Evolutionary conservation across 345 rosid species (phyloP).

Genomic region (Kandelia obovata): DNA sequence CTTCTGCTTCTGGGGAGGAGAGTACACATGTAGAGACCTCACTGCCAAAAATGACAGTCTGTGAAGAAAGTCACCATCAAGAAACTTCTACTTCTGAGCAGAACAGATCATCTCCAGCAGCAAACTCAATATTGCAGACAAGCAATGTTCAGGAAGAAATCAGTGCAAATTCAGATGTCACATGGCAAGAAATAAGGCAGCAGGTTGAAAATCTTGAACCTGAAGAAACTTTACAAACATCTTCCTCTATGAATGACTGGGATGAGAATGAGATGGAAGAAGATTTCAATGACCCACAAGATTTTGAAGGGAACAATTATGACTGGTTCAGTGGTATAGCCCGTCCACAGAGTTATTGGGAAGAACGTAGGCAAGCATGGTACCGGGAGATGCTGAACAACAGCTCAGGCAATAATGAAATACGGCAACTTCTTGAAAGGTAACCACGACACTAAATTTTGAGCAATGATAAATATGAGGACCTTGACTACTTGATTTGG

Average conservation of each 20-base stretch:
- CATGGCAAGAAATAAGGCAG: slow-evolving; percentile 17
- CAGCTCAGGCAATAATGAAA: slow-evolving; percentile 53
- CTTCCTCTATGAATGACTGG: slow-evolving; percentile 28
- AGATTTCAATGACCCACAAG: slow-evolving; percentile 6
- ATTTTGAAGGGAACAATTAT: slow-evolving; percentile 24
- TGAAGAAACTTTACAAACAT: slow-evolving; percentile 23
- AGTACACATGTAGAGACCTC: not conserved
- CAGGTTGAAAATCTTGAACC: not conserved
- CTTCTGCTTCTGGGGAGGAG: not conserved
- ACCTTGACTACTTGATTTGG: not conserved
- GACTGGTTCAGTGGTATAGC: slow-evolving; percentile 72
- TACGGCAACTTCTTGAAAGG: slow-evolving; percentile 72
- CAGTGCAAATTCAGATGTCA: slow-evolving; percentile 16
- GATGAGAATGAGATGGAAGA: slow-evolving; percentile 39
- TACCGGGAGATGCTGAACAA: slow-evolving; percentile 58
- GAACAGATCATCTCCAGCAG: not conserved
- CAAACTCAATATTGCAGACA: not conserved
- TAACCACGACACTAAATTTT: slow-evolving; percentile 13
- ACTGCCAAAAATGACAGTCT: not conserved
- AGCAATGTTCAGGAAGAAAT: slow-evolving; percentile 20
- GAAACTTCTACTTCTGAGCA: slow-evolving; percentile 5
- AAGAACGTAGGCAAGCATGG: slow-evolving; percentile 61
- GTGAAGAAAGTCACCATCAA: slow-evolving; percentile 18
- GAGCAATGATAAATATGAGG: not conserved
- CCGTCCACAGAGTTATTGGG: slow-evolving; percentile 91